Conservation (phyloP, 768 basidiomycete genomes). For the Phanerochaete carnosa region DNA sequence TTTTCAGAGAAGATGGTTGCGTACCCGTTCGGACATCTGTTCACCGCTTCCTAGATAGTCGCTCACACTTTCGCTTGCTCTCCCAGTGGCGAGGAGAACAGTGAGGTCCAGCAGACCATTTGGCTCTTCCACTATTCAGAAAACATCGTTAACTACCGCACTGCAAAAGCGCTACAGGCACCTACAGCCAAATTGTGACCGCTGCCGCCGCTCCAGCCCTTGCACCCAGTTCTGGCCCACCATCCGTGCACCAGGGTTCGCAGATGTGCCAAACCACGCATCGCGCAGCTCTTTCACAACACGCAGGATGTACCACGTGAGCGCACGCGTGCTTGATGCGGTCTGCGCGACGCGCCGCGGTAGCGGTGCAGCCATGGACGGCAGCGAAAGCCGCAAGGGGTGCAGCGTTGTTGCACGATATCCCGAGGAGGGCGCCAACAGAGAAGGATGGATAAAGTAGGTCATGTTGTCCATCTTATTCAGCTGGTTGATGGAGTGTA, state of each 20-base stretch:
- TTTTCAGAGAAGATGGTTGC: constrained; percentile 20
- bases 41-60: constrained; percentile 79
- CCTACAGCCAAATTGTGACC: constrained; percentile 63
- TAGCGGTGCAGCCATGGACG: background rate
- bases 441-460: constrained; percentile 44
- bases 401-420: background rate
- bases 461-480: constrained; percentile 46
- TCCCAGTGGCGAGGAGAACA: constrained; percentile 64
- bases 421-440: background rate
- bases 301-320: constrained; percentile 69
- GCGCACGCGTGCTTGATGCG: constrained; percentile 40
- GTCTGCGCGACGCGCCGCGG: constrained; percentile 58
- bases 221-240: constrained; percentile 72
- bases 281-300: constrained; percentile 69
- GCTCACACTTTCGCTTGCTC: constrained; percentile 62
- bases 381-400: background rate
- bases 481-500: constrained; percentile 30
- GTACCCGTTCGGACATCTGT: constrained; percentile 79
- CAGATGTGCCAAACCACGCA: constrained; percentile 72
- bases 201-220: constrained; percentile 60
- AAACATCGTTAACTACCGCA: background rate
- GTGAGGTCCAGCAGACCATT: constrained; percentile 72
- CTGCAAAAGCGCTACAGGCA: constrained; percentile 9
- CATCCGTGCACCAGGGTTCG: constrained; percentile 62
- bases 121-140: constrained; percentile 49